Conservation (phyloP, 2,329 filamentous ascomycete genomes). For the Botryotinia narcissicola region DNA sequence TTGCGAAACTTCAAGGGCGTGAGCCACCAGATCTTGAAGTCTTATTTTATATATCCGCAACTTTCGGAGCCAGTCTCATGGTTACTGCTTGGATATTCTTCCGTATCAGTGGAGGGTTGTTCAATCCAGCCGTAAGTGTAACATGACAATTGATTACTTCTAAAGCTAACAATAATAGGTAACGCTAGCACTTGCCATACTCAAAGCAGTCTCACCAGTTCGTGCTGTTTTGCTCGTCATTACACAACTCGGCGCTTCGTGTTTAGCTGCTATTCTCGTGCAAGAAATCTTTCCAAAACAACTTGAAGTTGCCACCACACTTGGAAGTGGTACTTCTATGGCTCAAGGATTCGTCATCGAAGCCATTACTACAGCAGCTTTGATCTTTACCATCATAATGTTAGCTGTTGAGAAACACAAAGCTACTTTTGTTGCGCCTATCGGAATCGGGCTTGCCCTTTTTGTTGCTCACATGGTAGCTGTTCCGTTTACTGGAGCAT, state of each 20-base stretch:
- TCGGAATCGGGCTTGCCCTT: conserved; percentile 40
- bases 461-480: conserved; percentile 48
- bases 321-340: conserved; percentile 42
- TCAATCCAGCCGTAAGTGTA: conserved; percentile 45
- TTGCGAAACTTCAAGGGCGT: conserved; percentile 22
- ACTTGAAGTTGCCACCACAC: conserved; percentile 43
- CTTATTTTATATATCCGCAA: conserved; percentile 39
- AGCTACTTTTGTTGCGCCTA: conserved; percentile 47
- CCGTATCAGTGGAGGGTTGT: conserved; percentile 51
- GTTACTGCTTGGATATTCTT: conserved; percentile 57
- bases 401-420: conserved; percentile 49
- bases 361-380: conserved; percentile 47
- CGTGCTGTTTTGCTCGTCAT: conserved; percentile 38
- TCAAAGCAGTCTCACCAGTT: conserved; percentile 38
- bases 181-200: conserved; percentile 41
- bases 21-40: conserved; percentile 37
- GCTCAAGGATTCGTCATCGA: conserved; percentile 51
- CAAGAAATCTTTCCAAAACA: conserved; percentile 38
- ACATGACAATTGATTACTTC: not conserved
- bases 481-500: conserved; percentile 45
- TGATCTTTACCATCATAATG: conserved; percentile 52
- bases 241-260: conserved; percentile 40
- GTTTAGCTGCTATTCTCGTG: conserved; percentile 44
- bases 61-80: conserved; percentile 42
- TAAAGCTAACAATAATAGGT: conserved; percentile 25